Conservation (phyloP, 352 stramenopile species). For the Phytophthora ramorum region DNA sequence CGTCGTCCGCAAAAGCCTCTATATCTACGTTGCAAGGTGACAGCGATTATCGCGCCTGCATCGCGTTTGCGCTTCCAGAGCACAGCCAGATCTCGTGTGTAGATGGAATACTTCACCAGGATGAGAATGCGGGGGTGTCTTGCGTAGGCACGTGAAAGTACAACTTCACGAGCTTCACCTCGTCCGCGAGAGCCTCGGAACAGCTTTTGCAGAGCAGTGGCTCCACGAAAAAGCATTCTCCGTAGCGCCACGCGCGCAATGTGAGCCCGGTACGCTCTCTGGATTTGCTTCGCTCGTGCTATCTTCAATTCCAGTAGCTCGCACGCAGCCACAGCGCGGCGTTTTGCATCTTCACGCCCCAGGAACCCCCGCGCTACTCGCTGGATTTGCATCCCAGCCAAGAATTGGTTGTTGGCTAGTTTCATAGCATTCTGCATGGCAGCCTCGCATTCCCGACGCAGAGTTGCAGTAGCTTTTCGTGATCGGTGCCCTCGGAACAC, state of each 20-base stretch:
- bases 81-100: conserved; percentile 55
- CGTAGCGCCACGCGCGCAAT: conserved; percentile 51
- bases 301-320: conserved; percentile 34
- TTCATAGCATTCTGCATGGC: conserved; percentile 29
- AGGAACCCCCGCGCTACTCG: conserved; percentile 49
- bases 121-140: conserved; percentile 56
- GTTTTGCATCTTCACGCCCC: conserved; percentile 37
- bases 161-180: conserved; percentile 30
- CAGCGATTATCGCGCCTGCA: conserved; percentile 46
- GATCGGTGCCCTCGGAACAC: conserved; percentile 43
- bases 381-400: conserved; percentile 46
- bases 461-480: conserved; percentile 17
- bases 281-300: conserved; percentile 46
- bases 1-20: conserved; percentile 63
- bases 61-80: conserved; percentile 71
- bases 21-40: conserved; percentile 46
- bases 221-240: conserved; percentile 43
- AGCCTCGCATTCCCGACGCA: conserved; percentile 24
- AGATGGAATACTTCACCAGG: conserved; percentile 56
- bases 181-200: conserved; percentile 62
- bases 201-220: conserved; percentile 58
- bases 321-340: conserved; percentile 24
- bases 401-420: conserved; percentile 8
- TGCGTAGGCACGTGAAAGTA: conserved; percentile 55
- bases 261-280: conserved; percentile 61